Conservation (phyloP, 371 early-diverging fungal genomes). For the Lichtheimia ramosa region DNA sequence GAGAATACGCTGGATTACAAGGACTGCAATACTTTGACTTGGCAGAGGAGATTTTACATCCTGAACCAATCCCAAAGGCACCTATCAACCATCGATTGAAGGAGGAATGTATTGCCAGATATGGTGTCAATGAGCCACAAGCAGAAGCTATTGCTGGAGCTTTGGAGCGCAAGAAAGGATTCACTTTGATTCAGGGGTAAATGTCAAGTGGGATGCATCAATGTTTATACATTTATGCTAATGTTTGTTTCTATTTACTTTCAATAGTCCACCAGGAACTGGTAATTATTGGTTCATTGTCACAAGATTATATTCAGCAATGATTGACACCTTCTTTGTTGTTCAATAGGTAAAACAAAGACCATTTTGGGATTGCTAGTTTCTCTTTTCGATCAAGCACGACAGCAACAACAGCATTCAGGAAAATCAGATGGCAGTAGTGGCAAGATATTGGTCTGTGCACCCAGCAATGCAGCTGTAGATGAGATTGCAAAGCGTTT, state of each 20-base stretch:
- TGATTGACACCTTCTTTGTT: neutral
- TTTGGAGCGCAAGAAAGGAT: conserved; percentile 66
- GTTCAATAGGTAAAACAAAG: conserved; percentile 87
- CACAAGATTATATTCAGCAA: no score
- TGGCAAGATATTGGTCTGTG: conserved; percentile 84
- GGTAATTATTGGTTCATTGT: conserved; percentile 29
- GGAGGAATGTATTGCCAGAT: conserved; percentile 55
- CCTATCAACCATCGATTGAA: conserved; percentile 36
- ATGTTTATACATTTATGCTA: no score
- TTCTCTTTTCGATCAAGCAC: conserved; percentile 56
- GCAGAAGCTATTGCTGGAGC: conserved; percentile 83
- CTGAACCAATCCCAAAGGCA: conserved; percentile 28
- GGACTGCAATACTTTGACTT: conserved; percentile 68
- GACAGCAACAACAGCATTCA: neutral
- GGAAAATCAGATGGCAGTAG: neutral
- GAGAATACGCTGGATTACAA: conserved; percentile 84
- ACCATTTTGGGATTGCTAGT: conserved; percentile 87
- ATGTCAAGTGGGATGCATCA: neutral
- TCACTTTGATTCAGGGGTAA: conserved; percentile 90
- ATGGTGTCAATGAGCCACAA: conserved; percentile 87
- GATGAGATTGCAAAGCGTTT: conserved; percentile 94
- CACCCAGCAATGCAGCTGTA: conserved; percentile 97
- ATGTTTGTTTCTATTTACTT: neutral
- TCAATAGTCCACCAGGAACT: conserved; percentile 80
- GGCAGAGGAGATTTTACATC: conserved; percentile 64